A percentile compares a stretch with the other conserved stretches of the same genome.
Conservation (phyloP, 169 alveolate genomes). For the Amoebophrya sp. region DNA sequence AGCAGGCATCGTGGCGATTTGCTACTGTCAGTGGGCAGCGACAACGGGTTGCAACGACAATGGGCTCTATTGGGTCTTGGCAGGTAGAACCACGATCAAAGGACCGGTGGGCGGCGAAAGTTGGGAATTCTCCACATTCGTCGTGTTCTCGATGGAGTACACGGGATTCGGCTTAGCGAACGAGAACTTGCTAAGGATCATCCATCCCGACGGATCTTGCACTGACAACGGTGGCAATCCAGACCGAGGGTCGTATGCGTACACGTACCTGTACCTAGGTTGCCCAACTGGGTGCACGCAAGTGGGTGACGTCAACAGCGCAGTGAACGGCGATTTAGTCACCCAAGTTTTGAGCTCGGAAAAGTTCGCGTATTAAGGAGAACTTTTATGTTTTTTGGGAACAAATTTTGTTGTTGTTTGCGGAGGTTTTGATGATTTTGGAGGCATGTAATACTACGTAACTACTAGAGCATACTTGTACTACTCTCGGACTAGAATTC, state of each 20-base stretch:
- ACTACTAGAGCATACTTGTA: too few species aligned
- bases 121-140: slow-evolving; percentile 31
- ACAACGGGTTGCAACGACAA: slow-evolving; percentile 25
- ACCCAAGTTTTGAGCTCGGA: neutral
- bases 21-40: slow-evolving; percentile 27
- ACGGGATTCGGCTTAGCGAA: slow-evolving; percentile 28
- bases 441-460: too few species aligned
- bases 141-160: neutral
- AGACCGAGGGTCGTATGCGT: neutral
- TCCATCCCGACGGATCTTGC: slow-evolving; percentile 22
- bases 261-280: neutral
- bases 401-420: too few species aligned
- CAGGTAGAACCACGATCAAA: neutral
- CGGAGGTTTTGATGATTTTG: too few species aligned
- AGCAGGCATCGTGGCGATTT: slow-evolving; percentile 36
- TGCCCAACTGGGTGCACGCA: slow-evolving; percentile 33
- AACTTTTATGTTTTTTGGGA: too few species aligned
- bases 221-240: slow-evolving; percentile 35
- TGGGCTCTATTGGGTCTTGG: neutral
- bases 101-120: slow-evolving; percentile 32
- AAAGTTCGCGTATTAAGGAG: neutral
- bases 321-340: neutral
- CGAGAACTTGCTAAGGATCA: slow-evolving; percentile 18
- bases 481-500: too few species aligned
- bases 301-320: neutral